Conservation (phyloP, 768 basidiomycete genomes). For the Cubamyces lactineus region DNA sequence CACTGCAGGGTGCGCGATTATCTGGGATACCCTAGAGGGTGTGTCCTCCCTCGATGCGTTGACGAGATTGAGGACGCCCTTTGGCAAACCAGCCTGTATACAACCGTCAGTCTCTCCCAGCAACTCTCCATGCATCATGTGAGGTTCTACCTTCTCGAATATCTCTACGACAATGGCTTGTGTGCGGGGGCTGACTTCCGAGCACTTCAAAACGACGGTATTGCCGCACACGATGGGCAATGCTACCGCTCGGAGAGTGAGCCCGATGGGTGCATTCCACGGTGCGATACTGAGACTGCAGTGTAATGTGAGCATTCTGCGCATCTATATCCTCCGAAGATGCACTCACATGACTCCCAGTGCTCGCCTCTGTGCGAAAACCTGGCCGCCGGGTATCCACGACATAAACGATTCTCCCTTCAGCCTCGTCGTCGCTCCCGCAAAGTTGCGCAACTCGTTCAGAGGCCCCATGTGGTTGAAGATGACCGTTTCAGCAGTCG, state of each 20-base stretch:
- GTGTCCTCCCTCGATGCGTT: conserved; percentile 48
- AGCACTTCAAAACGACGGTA: conserved; percentile 56
- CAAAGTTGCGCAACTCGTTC: conserved; percentile 32
- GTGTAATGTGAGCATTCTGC: background rate
- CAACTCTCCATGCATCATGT: background rate
- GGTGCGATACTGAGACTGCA: conserved; percentile 46
- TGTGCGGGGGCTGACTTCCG: conserved; percentile 52
- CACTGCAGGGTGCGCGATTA: conserved; percentile 58
- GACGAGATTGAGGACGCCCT: conserved; percentile 60
- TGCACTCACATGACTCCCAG: conserved; percentile 54
- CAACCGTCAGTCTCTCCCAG: background rate
- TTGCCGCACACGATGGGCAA: conserved; percentile 58
- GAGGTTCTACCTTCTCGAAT: conserved; percentile 43
- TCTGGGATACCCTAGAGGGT: conserved; percentile 48
- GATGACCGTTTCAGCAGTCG: conserved; percentile 28
- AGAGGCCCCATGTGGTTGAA: conserved; percentile 33
- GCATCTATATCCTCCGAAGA: background rate
- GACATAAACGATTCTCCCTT: conserved; percentile 51
- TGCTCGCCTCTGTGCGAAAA: conserved; percentile 50
- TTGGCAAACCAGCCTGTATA: conserved; percentile 59
- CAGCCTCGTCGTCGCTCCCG: conserved; percentile 39
- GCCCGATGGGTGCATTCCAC: conserved; percentile 55
- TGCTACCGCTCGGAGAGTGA: conserved; percentile 49
- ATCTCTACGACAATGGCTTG: conserved; percentile 51
- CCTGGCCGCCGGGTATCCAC: conserved; percentile 45